Conservation (phyloP, 495 filamentous ascomycete genomes). For the Lasiosphaeris hirsuta region DNA sequence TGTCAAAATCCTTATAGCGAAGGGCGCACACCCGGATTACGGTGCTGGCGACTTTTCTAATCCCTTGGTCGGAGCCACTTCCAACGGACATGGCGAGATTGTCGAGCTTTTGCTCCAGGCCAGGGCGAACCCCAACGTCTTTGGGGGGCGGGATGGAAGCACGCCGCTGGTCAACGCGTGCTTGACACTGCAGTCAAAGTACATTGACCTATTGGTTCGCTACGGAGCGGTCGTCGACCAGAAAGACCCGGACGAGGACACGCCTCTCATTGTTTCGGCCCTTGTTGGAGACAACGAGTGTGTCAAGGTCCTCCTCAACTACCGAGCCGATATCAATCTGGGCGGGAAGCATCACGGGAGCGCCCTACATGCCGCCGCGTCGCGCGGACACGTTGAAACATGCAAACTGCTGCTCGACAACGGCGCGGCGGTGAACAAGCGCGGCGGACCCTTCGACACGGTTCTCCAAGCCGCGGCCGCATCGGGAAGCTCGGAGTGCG, state of each 20-base stretch:
- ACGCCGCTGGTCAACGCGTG: conserved; percentile 10
- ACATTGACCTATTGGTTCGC: conserved; percentile 2
- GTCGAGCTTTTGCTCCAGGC: conserved; percentile 2
- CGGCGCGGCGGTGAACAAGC: conserved; percentile 1
- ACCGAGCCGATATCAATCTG: conserved; percentile 8
- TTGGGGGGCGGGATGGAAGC: conserved; percentile 8
- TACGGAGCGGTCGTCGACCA: conserved; percentile 1
- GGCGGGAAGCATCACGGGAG: conserved; percentile 8
- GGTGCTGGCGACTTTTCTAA: conserved; percentile 11
- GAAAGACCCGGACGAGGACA: conserved; percentile 12
- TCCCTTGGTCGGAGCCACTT: conserved; percentile 8
- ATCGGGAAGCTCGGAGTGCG: background rate
- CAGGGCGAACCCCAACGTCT: conserved; percentile 10
- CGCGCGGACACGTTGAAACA: conserved; percentile 6
- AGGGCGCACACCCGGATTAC: conserved; percentile 7
- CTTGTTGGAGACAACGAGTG: conserved; percentile 11
- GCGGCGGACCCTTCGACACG: conserved; percentile 4
- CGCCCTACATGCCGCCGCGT: conserved; percentile 12
- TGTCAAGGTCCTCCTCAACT: conserved; percentile 11
- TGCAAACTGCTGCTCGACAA: conserved; percentile 6
- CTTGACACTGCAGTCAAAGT: conserved; percentile 2
- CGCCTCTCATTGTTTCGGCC: conserved; percentile 10
- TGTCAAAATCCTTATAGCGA: background rate
- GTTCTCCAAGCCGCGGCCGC: conserved; percentile 13
- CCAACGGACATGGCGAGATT: conserved; percentile 10